These are phyloP conservation scores for Neurospora tetrasperma DNA, from an alignment of 495 filamentous ascomycete species.

Conservation along the genomic window DNA sequence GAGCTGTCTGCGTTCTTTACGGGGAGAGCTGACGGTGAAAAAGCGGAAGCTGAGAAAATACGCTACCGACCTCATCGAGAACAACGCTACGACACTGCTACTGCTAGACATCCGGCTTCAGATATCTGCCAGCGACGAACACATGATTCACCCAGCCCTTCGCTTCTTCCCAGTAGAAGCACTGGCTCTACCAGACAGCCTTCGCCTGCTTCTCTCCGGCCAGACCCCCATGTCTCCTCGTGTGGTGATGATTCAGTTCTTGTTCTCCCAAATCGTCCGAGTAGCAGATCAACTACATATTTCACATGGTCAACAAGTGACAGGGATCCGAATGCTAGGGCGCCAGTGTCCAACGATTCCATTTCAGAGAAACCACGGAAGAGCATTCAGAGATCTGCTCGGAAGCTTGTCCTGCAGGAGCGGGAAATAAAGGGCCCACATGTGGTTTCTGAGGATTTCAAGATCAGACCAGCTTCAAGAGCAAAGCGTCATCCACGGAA, in stretches of 20 bases:
- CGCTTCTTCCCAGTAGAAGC: not conserved
- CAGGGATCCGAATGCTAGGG: not conserved
- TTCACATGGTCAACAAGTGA: slow-evolving; percentile 25
- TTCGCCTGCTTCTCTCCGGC: not conserved
- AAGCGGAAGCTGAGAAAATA: not conserved
- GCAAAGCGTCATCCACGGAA: not conserved
- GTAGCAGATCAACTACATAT: slow-evolving; percentile 14
- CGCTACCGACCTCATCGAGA: not conserved
- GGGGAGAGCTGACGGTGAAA: slow-evolving; percentile 2
- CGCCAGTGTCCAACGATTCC: not conserved
- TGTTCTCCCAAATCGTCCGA: not conserved
- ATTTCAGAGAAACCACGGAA: not conserved
- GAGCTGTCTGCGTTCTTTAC: slow-evolving; percentile 35
- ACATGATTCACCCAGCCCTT: not conserved
- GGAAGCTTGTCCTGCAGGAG: not conserved
- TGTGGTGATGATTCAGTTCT: not conserved
- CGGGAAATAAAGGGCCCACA: not conserved
- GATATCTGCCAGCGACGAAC: not conserved
- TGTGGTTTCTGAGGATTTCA: not conserved
- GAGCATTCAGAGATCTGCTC: not conserved
- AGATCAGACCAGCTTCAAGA: not conserved
- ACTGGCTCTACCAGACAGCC: not conserved
- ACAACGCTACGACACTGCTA: not conserved
- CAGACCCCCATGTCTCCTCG: not conserved
- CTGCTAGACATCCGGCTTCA: not conserved